A percentile compares a stretch with the other conserved stretches of the same genome.
phyloP scores from a whole-genome alignment of 2,329 filamentous ascomycete genomes.

The Colletotrichum lentis region DNA sequence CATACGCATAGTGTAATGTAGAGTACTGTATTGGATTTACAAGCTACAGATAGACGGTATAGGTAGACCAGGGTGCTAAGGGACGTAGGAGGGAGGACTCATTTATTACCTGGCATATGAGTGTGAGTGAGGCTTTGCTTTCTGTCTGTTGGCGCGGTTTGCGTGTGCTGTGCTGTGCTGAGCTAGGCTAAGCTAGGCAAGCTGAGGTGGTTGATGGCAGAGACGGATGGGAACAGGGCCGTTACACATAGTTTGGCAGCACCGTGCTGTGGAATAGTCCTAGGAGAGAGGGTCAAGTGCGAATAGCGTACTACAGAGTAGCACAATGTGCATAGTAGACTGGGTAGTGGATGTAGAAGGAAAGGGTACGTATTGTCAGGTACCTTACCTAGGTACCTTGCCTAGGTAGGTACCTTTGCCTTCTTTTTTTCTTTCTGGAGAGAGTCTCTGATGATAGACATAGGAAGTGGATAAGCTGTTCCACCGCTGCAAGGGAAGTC shows the following conservation, averaged over 20 bases:
- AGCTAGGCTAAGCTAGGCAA: not conserved
- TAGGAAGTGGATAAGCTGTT: not conserved
- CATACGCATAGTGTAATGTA: no score
- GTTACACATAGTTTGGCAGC: constrained; percentile 2
- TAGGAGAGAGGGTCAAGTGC: not conserved
- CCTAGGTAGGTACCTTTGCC: not conserved
- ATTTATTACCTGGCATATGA: not conserved
- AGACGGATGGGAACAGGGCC: not conserved
- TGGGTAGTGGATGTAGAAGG: no score
- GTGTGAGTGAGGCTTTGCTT: constrained; percentile 25
- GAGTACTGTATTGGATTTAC: no score
- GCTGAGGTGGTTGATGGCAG: constrained; percentile 9
- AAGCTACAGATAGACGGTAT: not conserved
- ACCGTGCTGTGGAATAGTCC: not conserved
- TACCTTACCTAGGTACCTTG: not conserved
- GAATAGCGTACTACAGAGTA: no score
- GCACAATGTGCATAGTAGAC: no score
- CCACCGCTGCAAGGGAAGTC: not conserved
- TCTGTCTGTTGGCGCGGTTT: not conserved
- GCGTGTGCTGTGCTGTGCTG: constrained; percentile 11
- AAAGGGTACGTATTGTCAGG: constrained; percentile 9
- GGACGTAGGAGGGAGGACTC: not conserved
- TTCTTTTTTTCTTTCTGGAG: not conserved
- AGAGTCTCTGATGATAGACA: constrained; percentile 2
- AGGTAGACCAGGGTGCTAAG: not conserved